Evolutionary conservation across 1,139 yeast genomes (phyloP).

Genomic region (Arxiozyma bovina): DNA sequence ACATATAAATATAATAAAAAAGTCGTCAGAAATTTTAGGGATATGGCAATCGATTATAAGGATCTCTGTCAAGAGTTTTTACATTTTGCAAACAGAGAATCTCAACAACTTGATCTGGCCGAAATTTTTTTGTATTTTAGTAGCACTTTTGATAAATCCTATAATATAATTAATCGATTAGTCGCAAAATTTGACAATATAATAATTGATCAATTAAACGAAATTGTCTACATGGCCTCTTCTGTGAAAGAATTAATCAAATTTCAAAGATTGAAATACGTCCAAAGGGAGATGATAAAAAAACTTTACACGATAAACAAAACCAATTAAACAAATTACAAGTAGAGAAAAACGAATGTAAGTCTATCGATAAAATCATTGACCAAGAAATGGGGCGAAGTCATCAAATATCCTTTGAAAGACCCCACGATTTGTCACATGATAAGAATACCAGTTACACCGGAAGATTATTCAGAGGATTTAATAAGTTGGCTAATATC

Average conservation of each 20-base stretch:
- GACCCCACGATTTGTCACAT: constrained; percentile 12
- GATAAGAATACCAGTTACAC: constrained; percentile 18
- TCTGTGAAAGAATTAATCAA: constrained; percentile 60
- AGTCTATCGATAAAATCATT: constrained; percentile 28
- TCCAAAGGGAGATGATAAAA: constrained; percentile 49
- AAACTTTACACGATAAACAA: constrained; percentile 26
- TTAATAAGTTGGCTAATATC: constrained; percentile 28
- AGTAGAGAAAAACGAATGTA: constrained; percentile 29
- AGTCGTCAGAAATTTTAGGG: constrained; percentile 52
- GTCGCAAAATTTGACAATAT: constrained; percentile 63
- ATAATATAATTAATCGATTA: constrained; percentile 55
- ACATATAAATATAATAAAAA: constrained; percentile 62
- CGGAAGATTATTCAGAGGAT: constrained; percentile 20
- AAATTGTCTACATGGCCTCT: constrained; percentile 66
- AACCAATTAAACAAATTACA: constrained; percentile 27
- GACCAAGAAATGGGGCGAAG: constrained; percentile 28
- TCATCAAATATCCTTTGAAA: constrained; percentile 23
- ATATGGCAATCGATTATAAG: constrained; percentile 41
- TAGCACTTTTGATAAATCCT: constrained; percentile 67
- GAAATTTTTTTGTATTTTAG: constrained; percentile 65
- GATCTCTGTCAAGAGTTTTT: constrained; percentile 37
- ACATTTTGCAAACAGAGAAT: constrained; percentile 53
- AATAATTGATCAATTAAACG: constrained; percentile 78
- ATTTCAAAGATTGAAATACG: constrained; percentile 58
- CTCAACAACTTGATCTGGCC: constrained; percentile 31